A percentile compares a stretch with the other conserved stretches of the same genome.
Conservation (phyloP, 73 alveolate genomes). For the Paramecium sonneborni region DNA sequence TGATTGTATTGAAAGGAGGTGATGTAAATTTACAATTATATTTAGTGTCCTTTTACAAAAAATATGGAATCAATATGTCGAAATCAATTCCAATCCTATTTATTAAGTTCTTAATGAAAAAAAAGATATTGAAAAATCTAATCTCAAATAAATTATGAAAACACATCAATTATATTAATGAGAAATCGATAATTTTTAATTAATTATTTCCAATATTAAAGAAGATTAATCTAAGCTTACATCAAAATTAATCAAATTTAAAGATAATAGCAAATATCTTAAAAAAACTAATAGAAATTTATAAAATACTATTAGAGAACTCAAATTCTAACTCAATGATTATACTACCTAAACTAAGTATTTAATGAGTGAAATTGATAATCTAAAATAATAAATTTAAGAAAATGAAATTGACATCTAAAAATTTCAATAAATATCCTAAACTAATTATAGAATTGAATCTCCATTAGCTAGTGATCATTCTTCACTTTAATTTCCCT, state of each 20-base stretch:
- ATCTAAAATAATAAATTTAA: background rate
- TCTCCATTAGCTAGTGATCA: background rate
- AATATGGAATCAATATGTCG: conserved; percentile 31
- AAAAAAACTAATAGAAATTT: conserved; percentile 23
- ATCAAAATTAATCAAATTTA: background rate
- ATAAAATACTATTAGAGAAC: background rate
- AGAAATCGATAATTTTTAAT: conserved; percentile 24
- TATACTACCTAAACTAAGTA: background rate
- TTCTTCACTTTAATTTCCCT: background rate
- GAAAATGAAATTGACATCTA: background rate
- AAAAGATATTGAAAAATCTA: background rate
- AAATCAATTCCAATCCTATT: background rate
- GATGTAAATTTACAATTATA: background rate
- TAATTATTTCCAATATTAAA: background rate
- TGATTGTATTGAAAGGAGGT: conserved; percentile 38
- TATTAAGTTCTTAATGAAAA: background rate
- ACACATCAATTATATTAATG: conserved; percentile 24
- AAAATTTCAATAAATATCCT: background rate
- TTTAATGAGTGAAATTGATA: background rate
- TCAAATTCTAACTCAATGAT: background rate
- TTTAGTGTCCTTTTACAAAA: conserved; percentile 10
- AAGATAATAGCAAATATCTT: conserved; percentile 24
- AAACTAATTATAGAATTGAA: background rate
- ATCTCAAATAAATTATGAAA: background rate
- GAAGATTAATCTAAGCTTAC: background rate